Base-by-base conservation (phyloP, 768 basidiomycete species). In the Trametes punicea region DNA sequence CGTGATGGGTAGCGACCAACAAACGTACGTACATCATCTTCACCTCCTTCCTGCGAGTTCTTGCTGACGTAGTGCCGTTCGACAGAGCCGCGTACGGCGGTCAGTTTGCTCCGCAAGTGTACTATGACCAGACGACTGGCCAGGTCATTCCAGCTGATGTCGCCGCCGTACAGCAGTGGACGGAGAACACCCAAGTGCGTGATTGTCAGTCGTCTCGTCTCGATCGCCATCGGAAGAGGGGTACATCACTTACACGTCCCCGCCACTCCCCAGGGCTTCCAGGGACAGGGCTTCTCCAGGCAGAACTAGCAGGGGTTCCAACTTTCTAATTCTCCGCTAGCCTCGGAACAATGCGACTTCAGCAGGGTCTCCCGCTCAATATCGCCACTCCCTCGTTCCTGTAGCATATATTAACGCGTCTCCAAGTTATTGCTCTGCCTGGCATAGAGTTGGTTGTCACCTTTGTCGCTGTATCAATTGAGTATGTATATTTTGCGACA, bases 391-490 rank as follows among this genome's bases (percentile, higher is more conserved):
- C 13, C 23, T 44, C n/a, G n/a, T 44, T 44, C 34, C 11, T 60
- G 58, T 60, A 60, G 53, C 53, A 51, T 47, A 55, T 59, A 60
- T 60, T 60, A 55, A 42, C 26, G 23, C 23, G 27, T 52, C 31
- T n/a, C n/a, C n/a, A n/a, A n/a, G n/a, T n/a, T n/a, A n/a, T 20
- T 23, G 46, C 40, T 10, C 5, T 21, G 30, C 31, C n/a, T 20
- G 3, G 39, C 34, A 26, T 36, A 52, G 51, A 52, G n/a, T 3
- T 45, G 31, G 33, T 42, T 10, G 39, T 48, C 21, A n/a, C 18
- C 11, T 44, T 44, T n/a, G 11, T n/a, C 18, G 33, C 11, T 39
- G 48, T 49, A 44, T 34, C 40, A n/a, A 7, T 21, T 21, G 15
- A 3, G 11, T 39, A 23, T 46, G n/a, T 16, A 8, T 36, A 4